Percentiles rank a stretch among this genome's conserved stretches.
Evolutionary conservation across 805 yeast species (phyloP).

Genomic region (Pichia insulana): DNA sequence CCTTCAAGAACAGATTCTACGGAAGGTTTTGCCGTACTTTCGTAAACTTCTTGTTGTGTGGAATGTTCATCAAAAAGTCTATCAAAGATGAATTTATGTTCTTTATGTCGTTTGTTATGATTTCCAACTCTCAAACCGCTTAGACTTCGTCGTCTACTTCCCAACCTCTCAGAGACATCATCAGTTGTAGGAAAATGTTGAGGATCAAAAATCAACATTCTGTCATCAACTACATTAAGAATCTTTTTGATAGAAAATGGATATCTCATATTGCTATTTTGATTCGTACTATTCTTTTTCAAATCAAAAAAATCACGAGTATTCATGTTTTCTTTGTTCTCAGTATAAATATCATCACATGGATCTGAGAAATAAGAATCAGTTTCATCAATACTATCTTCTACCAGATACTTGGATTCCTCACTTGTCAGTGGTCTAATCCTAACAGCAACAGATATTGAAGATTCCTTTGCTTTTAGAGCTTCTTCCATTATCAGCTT

Average conservation of each 20-base stretch:
- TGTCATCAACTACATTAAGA: conserved; percentile 72
- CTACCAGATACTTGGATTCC: conserved; percentile 33
- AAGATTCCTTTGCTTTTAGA: conserved; percentile 35
- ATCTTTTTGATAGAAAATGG: conserved; percentile 47
- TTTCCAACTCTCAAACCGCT: conserved; percentile 9
- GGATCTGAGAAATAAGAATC: not conserved
- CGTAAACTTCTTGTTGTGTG: conserved; percentile 60
- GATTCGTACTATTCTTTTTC: conserved; percentile 13
- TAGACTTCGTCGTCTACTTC: not conserved
- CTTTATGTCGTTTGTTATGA: conserved; percentile 45
- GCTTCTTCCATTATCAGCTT: not conserved
- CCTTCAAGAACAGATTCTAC: conserved; percentile 75
- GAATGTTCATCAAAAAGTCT: conserved; percentile 59
- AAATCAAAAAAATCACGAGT: conserved; percentile 33
- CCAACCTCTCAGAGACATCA: conserved; percentile 1
- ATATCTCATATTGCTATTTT: not conserved
- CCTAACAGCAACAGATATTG: conserved; percentile 69
- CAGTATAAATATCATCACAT: not conserved
- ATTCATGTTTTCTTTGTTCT: not conserved
- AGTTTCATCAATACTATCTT: conserved; percentile 2
- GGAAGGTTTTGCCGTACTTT: conserved; percentile 59
- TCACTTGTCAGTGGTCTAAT: conserved; percentile 70
- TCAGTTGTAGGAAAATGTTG: not conserved
- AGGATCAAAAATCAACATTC: conserved; percentile 84
- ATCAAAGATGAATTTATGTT: conserved; percentile 79